Conservation (phyloP, 495 filamentous ascomycete genomes). For the Hypoxylon rickii region DNA sequence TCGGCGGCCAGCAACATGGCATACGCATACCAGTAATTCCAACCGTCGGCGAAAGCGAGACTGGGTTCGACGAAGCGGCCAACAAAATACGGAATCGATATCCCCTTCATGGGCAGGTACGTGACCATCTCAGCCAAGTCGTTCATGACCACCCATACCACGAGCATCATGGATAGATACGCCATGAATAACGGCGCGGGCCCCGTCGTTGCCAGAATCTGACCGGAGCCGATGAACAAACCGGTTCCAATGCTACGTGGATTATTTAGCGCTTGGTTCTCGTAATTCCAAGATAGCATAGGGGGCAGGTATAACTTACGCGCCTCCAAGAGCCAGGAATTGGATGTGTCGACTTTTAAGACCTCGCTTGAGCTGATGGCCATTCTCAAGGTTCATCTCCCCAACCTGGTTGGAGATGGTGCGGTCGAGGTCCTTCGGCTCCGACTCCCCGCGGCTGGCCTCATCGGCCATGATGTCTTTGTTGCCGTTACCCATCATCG, state of each 20-base stretch:
- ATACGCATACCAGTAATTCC: constrained; percentile 68
- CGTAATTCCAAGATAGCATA: too few species aligned
- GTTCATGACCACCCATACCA: constrained; percentile 55
- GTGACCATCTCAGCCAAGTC: constrained; percentile 57
- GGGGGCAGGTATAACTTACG: constrained; percentile 39
- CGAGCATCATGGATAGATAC: constrained; percentile 47
- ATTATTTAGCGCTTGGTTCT: constrained; percentile 6
- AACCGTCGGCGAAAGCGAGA: constrained; percentile 80
- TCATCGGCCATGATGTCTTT: constrained; percentile 13
- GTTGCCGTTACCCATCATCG: constrained; percentile 11
- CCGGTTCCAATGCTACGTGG: constrained; percentile 64
- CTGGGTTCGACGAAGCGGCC: constrained; percentile 74
- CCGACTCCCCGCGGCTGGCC: constrained; percentile 34
- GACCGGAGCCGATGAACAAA: constrained; percentile 58
- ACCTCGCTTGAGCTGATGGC: constrained; percentile 59
- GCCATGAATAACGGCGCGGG: constrained; percentile 58
- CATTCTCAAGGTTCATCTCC: constrained; percentile 59
- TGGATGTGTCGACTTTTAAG: constrained; percentile 71
- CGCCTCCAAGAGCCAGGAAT: constrained; percentile 72
- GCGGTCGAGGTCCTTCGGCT: constrained; percentile 56
- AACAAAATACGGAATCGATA: constrained; percentile 66
- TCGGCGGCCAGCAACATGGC: constrained; percentile 56
- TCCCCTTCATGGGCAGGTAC: constrained; percentile 65
- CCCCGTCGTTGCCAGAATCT: constrained; percentile 51
- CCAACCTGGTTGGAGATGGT: constrained; percentile 51